Evolutionary conservation across 345 rosid species (phyloP).

Genomic region (Boechera retrofracta): DNA sequence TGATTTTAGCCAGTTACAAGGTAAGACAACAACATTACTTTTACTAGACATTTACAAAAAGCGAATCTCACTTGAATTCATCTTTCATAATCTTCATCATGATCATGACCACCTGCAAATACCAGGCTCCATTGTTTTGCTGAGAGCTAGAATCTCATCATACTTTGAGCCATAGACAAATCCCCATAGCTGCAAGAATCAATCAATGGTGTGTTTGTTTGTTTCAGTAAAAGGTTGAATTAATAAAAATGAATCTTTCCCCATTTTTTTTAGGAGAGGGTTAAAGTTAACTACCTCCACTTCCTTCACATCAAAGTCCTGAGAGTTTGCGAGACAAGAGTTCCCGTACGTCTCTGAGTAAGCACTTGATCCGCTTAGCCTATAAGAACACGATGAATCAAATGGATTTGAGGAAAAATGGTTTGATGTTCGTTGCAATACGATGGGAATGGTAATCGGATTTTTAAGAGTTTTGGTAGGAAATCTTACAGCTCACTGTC

Average conservation of each 20-base stretch:
- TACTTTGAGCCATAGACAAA: slow-evolving; percentile 83
- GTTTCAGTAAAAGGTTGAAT: background rate
- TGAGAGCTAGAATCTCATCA: slow-evolving; percentile 77
- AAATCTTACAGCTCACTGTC: slow-evolving; percentile 84
- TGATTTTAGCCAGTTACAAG: slow-evolving; percentile 25
- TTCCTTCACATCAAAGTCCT: slow-evolving; percentile 87
- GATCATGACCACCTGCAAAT: slow-evolving; percentile 73
- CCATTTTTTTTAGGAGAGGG: background rate
- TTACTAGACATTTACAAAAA: slow-evolving; percentile 30
- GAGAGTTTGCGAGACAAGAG: slow-evolving; percentile 78
- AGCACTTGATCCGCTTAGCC: slow-evolving; percentile 89
- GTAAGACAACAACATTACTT: slow-evolving; percentile 8
- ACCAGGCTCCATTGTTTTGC: slow-evolving; percentile 71
- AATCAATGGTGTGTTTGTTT: background rate
- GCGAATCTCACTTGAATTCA: background rate
- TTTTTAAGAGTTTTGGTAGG: slow-evolving; percentile 9
- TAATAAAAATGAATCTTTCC: background rate
- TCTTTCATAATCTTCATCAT: slow-evolving; percentile 9
- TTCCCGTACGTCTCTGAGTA: slow-evolving; percentile 94
- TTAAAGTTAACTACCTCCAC: slow-evolving; percentile 68
- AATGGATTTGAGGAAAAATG: background rate
- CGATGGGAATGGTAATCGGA: background rate
- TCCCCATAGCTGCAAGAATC: slow-evolving; percentile 78
- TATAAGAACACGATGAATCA: slow-evolving; percentile 33
- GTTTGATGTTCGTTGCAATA: slow-evolving; percentile 6